Evolutionary conservation across 139 green algal species (phyloP).

Genomic region (Tetradesmus lagerheimii): DNA sequence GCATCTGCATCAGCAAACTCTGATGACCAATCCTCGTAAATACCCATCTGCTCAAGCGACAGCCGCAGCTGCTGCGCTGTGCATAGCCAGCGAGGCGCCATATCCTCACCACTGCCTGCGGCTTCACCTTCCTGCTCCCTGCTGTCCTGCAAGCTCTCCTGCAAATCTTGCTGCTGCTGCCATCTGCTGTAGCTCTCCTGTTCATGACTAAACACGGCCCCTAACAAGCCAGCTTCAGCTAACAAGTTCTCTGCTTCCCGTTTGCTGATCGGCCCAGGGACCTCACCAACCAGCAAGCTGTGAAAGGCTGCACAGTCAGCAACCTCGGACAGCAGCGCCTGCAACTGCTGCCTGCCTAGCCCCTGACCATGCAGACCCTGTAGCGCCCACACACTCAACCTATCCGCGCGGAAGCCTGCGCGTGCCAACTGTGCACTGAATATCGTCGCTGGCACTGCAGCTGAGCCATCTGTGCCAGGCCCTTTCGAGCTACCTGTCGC

Average conservation of each 20-base stretch:
- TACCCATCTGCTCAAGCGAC: slow-evolving; percentile 69
- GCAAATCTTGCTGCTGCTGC: not conserved
- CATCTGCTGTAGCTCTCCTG: slow-evolving; percentile 1
- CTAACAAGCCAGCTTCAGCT: slow-evolving; percentile 57
- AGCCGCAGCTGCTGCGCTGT: slow-evolving; percentile 73
- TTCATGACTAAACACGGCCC: not conserved
- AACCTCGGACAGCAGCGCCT: not conserved
- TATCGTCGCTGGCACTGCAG: slow-evolving; percentile 37
- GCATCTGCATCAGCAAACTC: slow-evolving; percentile 62
- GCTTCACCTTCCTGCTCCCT: not conserved
- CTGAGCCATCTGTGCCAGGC: not conserved
- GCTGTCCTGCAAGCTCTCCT: not conserved
- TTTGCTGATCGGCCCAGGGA: not conserved
- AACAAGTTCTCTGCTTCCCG: slow-evolving; percentile 59
- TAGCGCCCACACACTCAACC: slow-evolving; percentile 75
- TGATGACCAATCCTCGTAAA: slow-evolving; percentile 60
- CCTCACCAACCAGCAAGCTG: slow-evolving; percentile 9
- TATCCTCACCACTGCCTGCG: not conserved
- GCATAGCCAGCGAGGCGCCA: slow-evolving; percentile 64
- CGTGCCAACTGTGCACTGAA: slow-evolving; percentile 47
- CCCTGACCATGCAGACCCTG: slow-evolving; percentile 53
- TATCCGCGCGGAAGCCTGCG: slow-evolving; percentile 68
- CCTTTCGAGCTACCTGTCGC: not conserved
- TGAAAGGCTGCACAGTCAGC: not conserved
- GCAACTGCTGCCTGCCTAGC: not conserved